Percentiles rank a stretch among this genome's conserved stretches.
phyloP scores from a whole-genome alignment of 2,329 filamentous ascomycete species.

The Trichophyton mentagrophytes region DNA sequence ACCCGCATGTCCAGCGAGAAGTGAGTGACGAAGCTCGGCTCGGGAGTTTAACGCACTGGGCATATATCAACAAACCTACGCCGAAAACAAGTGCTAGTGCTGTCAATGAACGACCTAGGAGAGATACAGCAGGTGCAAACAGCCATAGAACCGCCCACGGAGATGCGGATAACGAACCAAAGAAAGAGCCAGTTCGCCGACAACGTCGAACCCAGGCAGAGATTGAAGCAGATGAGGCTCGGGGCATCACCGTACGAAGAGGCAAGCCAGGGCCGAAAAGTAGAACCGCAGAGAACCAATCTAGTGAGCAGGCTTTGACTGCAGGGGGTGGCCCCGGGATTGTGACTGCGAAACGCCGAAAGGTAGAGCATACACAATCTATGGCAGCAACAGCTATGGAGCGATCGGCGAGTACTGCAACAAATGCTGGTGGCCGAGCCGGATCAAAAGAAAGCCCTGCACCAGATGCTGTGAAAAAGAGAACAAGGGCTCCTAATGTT shows the following conservation, averaged over 20 bases:
- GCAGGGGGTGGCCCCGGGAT: constrained; percentile 5
- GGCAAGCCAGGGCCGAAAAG: constrained; percentile 42
- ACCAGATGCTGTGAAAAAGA: constrained; percentile 55
- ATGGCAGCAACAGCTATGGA: constrained; percentile 26
- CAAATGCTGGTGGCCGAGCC: constrained; percentile 22
- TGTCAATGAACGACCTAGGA: constrained; percentile 58
- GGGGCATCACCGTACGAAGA: constrained; percentile 37
- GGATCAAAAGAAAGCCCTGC: constrained; percentile 53
- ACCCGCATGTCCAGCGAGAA: constrained; percentile 73
- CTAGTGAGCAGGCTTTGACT: background rate
- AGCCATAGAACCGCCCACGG: constrained; percentile 46
- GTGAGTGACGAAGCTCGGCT: constrained; percentile 90
- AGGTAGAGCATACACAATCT: constrained; percentile 55
- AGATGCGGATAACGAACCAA: constrained; percentile 60
- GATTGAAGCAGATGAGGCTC: constrained; percentile 62
- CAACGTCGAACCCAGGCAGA: constrained; percentile 62
- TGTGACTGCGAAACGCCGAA: constrained; percentile 54
- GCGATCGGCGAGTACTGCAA: constrained; percentile 27
- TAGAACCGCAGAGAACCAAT: constrained; percentile 15
- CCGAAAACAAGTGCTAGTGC: constrained; percentile 43
- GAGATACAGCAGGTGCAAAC: constrained; percentile 65
- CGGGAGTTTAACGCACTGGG: constrained; percentile 88
- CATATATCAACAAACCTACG: constrained; percentile 67
- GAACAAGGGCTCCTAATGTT: constrained; percentile 58
- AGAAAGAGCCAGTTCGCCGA: constrained; percentile 70